A percentile compares a stretch with the other conserved stretches of the same genome.
Evolutionary conservation across 2,329 filamentous ascomycete species (phyloP).

Genomic region (Phoma herbarum): DNA sequence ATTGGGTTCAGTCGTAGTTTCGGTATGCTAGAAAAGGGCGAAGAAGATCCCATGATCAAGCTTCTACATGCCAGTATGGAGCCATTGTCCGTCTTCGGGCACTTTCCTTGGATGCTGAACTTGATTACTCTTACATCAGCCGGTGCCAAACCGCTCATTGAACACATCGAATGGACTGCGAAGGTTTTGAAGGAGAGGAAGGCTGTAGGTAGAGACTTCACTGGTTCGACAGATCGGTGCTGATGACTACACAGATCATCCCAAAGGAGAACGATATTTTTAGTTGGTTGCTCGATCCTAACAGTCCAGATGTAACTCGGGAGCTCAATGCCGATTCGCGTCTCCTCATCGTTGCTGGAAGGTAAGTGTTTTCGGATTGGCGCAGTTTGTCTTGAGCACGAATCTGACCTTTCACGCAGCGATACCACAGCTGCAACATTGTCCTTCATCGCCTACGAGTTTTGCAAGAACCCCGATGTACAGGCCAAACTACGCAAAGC

Average conservation of each 20-base stretch:
- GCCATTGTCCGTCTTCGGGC: conserved; percentile 30
- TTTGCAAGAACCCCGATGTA: conserved; percentile 35
- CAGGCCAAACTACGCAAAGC: conserved; percentile 36
- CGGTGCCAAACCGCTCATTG: conserved; percentile 33
- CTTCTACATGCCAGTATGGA: conserved; percentile 38
- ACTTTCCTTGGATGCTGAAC: conserved; percentile 35
- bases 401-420: conserved; percentile 19
- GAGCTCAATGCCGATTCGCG: conserved; percentile 39
- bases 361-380: conserved; percentile 25
- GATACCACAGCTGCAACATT: conserved; percentile 44
- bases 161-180: conserved; percentile 38
- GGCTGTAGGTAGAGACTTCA: conserved; percentile 26
- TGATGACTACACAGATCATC: conserved; percentile 25
- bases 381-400: not conserved
- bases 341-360: conserved; percentile 44
- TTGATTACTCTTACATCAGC: conserved; percentile 27
- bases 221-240: not conserved
- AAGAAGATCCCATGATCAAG: conserved; percentile 40
- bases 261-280: conserved; percentile 44
- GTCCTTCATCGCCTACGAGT: conserved; percentile 41
- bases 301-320: conserved; percentile 31
- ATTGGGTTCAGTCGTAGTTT: conserved; percentile 55
- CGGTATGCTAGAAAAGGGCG: conserved; percentile 46
- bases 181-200: conserved; percentile 38
- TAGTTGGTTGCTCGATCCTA: conserved; percentile 34